phyloP scores from a whole-genome alignment of 108 stramenopile species.

The Nitzschia sp. region DNA sequence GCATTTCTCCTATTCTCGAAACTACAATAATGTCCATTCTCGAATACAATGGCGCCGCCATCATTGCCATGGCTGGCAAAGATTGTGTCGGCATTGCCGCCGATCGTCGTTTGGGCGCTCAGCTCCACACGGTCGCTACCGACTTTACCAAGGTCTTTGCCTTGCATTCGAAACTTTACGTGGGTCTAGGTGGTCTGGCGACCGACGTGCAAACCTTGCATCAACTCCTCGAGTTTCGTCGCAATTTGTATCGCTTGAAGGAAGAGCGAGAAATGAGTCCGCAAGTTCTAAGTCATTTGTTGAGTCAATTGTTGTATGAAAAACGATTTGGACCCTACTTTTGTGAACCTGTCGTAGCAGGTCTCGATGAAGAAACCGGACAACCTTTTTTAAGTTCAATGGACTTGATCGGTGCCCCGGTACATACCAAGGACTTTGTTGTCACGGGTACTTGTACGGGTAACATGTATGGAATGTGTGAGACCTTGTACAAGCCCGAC shows the following conservation, averaged over 20 bases:
- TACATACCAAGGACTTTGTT: slow-evolving; percentile 93
- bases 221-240: slow-evolving; percentile 83
- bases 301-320: slow-evolving; percentile 92
- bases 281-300: slow-evolving; percentile 86
- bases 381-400: slow-evolving; percentile 93
- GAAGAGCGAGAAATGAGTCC: slow-evolving; percentile 98
- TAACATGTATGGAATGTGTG: slow-evolving; percentile 99
- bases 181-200: slow-evolving; percentile 95
- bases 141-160: slow-evolving; percentile 96
- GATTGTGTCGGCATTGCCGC: slow-evolving; percentile 98
- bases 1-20: not conserved
- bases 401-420: slow-evolving; percentile 97
- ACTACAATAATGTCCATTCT: slow-evolving; percentile 90
- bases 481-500: slow-evolving; percentile 93
- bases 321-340: slow-evolving; percentile 99
- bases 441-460: slow-evolving; percentile 97
- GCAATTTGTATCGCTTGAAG: slow-evolving; percentile 90
- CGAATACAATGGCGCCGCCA: slow-evolving; percentile 97
- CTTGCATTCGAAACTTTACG: slow-evolving; percentile 89
- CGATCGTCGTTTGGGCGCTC: slow-evolving; percentile 93
- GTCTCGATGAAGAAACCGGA: slow-evolving; percentile 79
- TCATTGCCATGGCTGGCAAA: slow-evolving; percentile 98
- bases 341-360: slow-evolving; percentile 96
- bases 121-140: slow-evolving; percentile 92
- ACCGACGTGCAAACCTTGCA: slow-evolving; percentile 96